phyloP scores from a whole-genome alignment of 176 grass and related monocot genomes.

The Leersia perrieri region DNA sequence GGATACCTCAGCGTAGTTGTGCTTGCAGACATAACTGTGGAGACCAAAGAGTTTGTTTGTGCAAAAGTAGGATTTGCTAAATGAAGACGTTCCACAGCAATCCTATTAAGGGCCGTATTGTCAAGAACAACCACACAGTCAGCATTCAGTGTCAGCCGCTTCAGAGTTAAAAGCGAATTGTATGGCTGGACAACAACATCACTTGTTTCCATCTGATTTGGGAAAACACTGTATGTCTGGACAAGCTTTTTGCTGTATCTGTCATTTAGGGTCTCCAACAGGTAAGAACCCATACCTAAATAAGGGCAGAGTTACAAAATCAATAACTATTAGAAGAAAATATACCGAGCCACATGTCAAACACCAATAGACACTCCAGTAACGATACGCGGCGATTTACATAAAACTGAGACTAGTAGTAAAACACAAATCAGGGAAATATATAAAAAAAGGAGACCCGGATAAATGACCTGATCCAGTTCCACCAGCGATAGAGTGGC shows the following conservation, averaged over 20 bases:
- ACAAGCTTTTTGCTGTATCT: constrained; percentile 99
- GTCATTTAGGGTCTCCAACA: constrained; percentile 96
- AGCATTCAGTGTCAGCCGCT: constrained; percentile 80
- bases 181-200: constrained; percentile 99
- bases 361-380: neutral
- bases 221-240: constrained; percentile 97
- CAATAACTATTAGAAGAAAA: neutral
- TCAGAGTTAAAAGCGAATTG: constrained; percentile 92
- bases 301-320: constrained; percentile 5
- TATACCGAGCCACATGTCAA: neutral
- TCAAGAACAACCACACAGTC: constrained; percentile 99
- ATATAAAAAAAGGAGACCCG: neutral
- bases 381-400: neutral
- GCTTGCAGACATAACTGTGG: constrained; percentile 99
- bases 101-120: constrained; percentile 97
- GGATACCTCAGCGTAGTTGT: constrained; percentile 96
- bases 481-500: constrained; percentile 97
- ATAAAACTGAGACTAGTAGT: neutral
- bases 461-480: constrained; percentile 87
- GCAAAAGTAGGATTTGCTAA: constrained; percentile 91
- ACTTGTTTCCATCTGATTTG: constrained; percentile 98
- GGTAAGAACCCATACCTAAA: constrained; percentile 97
- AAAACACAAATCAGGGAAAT: constrained; percentile 14
- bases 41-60: constrained; percentile 98
- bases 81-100: constrained; percentile 95